A percentile compares a stretch with the other conserved stretches of the same genome.
phyloP scores from a whole-genome alignment of 257 asterid species.

The Jaltomata sinuosa region DNA sequence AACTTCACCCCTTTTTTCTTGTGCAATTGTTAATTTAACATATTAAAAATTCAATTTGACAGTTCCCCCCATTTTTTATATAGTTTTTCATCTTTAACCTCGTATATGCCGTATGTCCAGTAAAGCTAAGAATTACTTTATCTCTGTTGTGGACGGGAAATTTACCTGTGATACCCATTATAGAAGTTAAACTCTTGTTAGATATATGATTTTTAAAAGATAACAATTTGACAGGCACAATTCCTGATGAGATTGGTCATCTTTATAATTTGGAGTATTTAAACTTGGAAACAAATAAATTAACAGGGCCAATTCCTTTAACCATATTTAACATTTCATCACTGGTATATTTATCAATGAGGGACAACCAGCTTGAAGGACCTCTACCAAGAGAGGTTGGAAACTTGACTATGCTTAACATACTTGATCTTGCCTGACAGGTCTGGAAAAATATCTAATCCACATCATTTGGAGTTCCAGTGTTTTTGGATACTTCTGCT shows the following conservation, averaged over 20 bases:
- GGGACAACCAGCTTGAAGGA: neutral
- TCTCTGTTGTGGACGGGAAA: neutral
- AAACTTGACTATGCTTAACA: neutral
- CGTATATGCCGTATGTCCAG: no score
- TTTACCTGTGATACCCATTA: no score
- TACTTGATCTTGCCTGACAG: conserved; percentile 12
- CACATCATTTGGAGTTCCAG: neutral
- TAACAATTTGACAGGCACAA: neutral
- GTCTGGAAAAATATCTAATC: neutral
- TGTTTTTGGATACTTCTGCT: neutral
- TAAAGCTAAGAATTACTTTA: no score
- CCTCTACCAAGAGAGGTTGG: neutral
- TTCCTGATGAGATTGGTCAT: neutral
- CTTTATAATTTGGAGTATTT: neutral
- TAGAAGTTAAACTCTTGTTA: no score
- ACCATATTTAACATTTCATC: conserved; percentile 11
- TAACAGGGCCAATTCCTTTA: conserved; percentile 12
- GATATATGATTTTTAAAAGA: no score
- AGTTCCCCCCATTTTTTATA: no score
- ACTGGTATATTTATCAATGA: neutral
- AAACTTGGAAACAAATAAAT: neutral
- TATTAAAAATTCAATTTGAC: no score
- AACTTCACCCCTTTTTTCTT: neutral
- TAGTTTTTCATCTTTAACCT: no score
- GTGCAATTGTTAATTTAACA: no score